phyloP scores from a whole-genome alignment of 129 eudicot genomes.

The Logfia minima region DNA sequence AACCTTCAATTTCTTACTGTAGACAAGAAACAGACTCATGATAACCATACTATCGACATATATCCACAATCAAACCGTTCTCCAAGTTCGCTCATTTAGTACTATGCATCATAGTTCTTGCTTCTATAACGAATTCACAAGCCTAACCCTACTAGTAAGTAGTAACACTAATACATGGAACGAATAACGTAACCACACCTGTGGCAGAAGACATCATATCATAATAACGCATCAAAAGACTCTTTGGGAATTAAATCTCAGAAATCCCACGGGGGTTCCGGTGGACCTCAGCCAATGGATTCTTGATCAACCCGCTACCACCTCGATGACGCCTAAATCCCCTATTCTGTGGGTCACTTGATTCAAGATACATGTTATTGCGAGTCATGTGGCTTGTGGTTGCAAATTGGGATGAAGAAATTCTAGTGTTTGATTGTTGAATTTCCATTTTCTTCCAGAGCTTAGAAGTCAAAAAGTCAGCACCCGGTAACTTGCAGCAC shows the following conservation, averaged over 20 bases:
- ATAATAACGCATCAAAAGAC: slow-evolving; percentile 25
- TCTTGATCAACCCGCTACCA: slow-evolving; percentile 58
- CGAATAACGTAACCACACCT: neutral
- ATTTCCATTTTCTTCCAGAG: slow-evolving; percentile 64
- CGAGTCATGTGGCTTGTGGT: slow-evolving; percentile 32
- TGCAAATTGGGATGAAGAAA: slow-evolving; percentile 32
- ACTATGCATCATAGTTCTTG: neutral
- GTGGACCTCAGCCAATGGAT: slow-evolving; percentile 77
- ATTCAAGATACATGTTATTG: slow-evolving; percentile 29
- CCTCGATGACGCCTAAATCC: slow-evolving; percentile 40
- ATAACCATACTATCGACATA: slow-evolving; percentile 2
- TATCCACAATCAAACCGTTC: slow-evolving; percentile 26
- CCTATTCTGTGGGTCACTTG: slow-evolving; percentile 37
- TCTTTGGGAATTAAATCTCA: slow-evolving; percentile 32
- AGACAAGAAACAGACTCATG: neutral
- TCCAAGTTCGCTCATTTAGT: slow-evolving; percentile 19
- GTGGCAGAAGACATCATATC: slow-evolving; percentile 2
- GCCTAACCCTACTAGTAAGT: slow-evolving; percentile 10
- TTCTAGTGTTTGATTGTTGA: slow-evolving; percentile 33
- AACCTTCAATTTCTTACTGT: neutral
- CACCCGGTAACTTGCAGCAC: slow-evolving; percentile 85
- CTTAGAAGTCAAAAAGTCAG: slow-evolving; percentile 67
- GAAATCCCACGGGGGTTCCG: slow-evolving; percentile 35
- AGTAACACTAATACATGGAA: slow-evolving; percentile 1
- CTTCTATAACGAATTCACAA: neutral